Percentiles rank a stretch among this genome's conserved stretches.
Evolutionary conservation across 257 asterid genomes (phyloP).

Genomic region (Fraxinus quadrangulata): DNA sequence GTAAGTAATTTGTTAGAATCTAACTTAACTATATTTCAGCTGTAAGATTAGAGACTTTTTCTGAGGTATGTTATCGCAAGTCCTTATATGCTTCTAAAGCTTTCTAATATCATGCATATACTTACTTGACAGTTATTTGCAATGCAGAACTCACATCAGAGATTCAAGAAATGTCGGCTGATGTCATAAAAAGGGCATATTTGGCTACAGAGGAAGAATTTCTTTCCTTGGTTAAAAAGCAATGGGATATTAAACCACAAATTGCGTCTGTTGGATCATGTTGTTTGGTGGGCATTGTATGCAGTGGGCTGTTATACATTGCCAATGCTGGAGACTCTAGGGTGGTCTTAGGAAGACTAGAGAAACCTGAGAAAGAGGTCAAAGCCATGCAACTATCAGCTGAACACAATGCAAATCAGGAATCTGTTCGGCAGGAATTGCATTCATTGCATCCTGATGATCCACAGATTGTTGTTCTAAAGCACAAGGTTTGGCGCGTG

Average conservation of each 20-base stretch:
- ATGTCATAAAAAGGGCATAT: slow-evolving; percentile 65
- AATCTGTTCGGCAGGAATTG: slow-evolving; percentile 70
- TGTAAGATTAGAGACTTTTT: neutral
- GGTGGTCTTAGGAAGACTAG: slow-evolving; percentile 65
- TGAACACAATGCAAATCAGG: slow-evolving; percentile 72
- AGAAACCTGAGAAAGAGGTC: slow-evolving; percentile 42
- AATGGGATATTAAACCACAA: slow-evolving; percentile 69
- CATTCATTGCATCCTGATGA: slow-evolving; percentile 72
- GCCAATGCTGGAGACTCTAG: slow-evolving; percentile 90
- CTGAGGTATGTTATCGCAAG: neutral
- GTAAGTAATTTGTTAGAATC: neutral
- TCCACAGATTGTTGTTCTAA: slow-evolving; percentile 64
- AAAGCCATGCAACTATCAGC: slow-evolving; percentile 73
- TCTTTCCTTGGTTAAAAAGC: slow-evolving; percentile 59
- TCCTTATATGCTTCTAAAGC: neutral
- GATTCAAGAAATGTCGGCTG: slow-evolving; percentile 72
- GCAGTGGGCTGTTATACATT: slow-evolving; percentile 58
- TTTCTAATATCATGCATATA: slow-evolving; percentile 34
- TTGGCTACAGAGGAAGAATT: slow-evolving; percentile 80
- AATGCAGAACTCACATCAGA: slow-evolving; percentile 65
- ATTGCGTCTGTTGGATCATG: slow-evolving; percentile 88
- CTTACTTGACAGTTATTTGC: slow-evolving; percentile 37
- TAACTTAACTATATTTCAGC: neutral
- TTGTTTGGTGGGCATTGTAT: slow-evolving; percentile 73
- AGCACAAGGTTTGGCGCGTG: slow-evolving; percentile 87